Evolutionary conservation across 306 rosid species (phyloP).

Genomic region (Begonia peltatifolia): DNA sequence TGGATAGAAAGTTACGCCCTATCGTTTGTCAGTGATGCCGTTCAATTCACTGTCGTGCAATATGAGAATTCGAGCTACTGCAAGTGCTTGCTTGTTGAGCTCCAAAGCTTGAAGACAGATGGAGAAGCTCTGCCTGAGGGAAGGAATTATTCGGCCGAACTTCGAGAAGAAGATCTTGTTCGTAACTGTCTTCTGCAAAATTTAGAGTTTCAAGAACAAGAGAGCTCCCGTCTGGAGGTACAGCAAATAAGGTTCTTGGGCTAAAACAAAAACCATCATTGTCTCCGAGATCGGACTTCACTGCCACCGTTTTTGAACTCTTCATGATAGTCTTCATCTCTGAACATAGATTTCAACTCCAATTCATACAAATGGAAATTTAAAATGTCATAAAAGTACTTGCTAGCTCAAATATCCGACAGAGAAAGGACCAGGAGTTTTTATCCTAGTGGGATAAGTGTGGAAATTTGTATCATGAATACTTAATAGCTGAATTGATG

Average conservation of each 20-base stretch:
- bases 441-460: no score
- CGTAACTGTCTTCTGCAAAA: slow-evolving; percentile 57
- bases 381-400: no score
- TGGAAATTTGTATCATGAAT: no score
- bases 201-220: slow-evolving; percentile 47
- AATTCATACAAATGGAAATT: background rate
- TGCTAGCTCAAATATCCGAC: no score
- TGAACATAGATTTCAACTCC: slow-evolving; percentile 14
- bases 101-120: slow-evolving; percentile 36
- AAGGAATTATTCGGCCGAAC: slow-evolving; percentile 75
- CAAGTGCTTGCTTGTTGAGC: slow-evolving; percentile 72
- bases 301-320: slow-evolving; percentile 59
- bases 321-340: slow-evolving; percentile 63
- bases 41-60: background rate
- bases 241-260: slow-evolving; percentile 76
- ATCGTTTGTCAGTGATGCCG: no score
- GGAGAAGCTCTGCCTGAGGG: slow-evolving; percentile 83
- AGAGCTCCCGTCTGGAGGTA: slow-evolving; percentile 71
- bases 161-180: slow-evolving; percentile 69
- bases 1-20: background rate
- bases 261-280: slow-evolving; percentile 52
- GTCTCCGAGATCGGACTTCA: slow-evolving; percentile 44
- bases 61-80: slow-evolving; percentile 55
- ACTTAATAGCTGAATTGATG: no score
- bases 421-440: no score